Conservation (phyloP, 306 rosid genomes). For the Dryas drummondii region DNA sequence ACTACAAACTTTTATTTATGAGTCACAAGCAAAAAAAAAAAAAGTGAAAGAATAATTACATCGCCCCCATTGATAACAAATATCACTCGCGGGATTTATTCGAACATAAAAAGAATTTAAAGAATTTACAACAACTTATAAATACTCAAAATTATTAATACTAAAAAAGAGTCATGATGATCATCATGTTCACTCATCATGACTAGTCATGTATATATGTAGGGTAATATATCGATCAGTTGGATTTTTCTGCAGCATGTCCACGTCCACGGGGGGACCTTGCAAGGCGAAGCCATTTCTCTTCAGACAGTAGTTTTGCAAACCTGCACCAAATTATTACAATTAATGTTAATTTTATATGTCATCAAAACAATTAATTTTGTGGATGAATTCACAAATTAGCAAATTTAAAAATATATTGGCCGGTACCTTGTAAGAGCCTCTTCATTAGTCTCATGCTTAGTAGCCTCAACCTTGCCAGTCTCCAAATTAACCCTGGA, state of each 20-base stretch:
- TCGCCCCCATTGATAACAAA: neutral
- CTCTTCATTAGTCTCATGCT: conserved; percentile 38
- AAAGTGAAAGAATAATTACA: neutral
- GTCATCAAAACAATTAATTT: neutral
- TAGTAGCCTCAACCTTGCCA: conserved; percentile 29
- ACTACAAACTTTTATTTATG: neutral
- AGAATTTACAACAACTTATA: neutral
- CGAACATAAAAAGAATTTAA: neutral
- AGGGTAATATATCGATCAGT: neutral
- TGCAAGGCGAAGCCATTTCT: conserved; percentile 44
- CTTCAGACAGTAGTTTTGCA: conserved; percentile 49
- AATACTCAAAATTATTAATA: neutral
- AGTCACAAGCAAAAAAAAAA: neutral
- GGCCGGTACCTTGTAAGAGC: conserved; percentile 46
- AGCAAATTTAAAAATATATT: too few species aligned
- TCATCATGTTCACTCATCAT: too few species aligned
- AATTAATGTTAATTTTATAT: neutral
- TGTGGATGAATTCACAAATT: too few species aligned
- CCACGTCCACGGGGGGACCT: conserved; percentile 37
- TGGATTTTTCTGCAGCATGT: conserved; percentile 5
- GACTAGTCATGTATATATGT: neutral
- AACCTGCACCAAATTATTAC: conserved; percentile 32
- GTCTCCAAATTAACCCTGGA: conserved; percentile 35
- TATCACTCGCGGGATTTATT: neutral
- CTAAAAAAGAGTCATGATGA: neutral